Evolutionary conservation across 2,329 filamentous ascomycete species (phyloP).

Genomic region (Scedosporium boydii): DNA sequence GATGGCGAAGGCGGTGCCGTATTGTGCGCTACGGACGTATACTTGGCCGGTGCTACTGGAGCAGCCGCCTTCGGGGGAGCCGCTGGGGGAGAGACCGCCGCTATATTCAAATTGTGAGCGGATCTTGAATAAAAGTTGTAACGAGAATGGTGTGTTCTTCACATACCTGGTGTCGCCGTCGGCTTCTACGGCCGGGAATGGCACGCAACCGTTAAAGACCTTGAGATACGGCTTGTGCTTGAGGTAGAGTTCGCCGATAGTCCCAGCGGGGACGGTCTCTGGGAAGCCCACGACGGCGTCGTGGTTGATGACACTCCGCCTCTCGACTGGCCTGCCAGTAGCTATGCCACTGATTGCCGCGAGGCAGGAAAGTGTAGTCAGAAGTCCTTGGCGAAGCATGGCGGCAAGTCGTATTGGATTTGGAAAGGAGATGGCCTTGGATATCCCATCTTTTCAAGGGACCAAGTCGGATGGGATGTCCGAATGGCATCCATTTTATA

Average conservation of each 20-base stretch:
- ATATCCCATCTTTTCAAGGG: too few species aligned
- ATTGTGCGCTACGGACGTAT: constrained; percentile 22
- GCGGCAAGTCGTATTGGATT: neutral
- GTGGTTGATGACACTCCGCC: constrained; percentile 16
- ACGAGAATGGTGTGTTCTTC: too few species aligned
- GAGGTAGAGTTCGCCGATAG: constrained; percentile 16
- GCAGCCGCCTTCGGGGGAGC: constrained; percentile 21
- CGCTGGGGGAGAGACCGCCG: constrained; percentile 23
- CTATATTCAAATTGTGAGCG: constrained; percentile 11
- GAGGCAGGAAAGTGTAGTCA: neutral
- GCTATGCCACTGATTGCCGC: neutral
- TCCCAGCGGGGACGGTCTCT: constrained; percentile 16
- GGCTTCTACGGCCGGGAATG: constrained; percentile 51
- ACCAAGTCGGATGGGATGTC: too few species aligned
- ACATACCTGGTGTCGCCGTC: constrained; percentile 45
- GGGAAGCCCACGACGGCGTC: constrained; percentile 17
- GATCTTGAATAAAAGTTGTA: neutral
- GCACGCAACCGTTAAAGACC: constrained; percentile 50
- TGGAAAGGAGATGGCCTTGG: neutral
- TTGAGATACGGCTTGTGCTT: constrained; percentile 21
- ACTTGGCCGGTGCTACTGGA: constrained; percentile 25
- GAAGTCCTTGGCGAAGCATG: neutral
- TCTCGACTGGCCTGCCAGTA: neutral
- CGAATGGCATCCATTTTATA: too few species aligned
- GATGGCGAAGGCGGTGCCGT: constrained; percentile 22